Evolutionary conservation across 176 grass and related monocot species (phyloP), one percentile per base, ranked within the genome.

Genomic region (Oryza meyeriana): DNA sequence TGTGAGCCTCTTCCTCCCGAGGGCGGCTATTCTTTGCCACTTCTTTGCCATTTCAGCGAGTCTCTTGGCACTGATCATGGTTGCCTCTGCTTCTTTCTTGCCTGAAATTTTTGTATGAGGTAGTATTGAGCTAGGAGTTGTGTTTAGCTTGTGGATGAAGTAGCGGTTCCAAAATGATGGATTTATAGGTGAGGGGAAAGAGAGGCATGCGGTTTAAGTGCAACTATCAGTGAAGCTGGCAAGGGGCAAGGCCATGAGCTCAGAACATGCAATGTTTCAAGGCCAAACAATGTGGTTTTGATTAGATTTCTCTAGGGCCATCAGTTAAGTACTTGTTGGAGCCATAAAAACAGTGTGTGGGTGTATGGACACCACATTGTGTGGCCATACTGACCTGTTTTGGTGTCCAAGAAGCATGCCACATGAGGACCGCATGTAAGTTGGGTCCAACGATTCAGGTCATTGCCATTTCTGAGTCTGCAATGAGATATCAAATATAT

Each of bases 1-100:
- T 14, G 33, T 31, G 20, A 88, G 62, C 69, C 62, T 78, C 81
- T 83, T 88, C 61, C 86, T 83, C 29, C 76, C 70, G 6, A 80
- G 40, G 14, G 69, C 47, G 25, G 50, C 61, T 40, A 89, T 78
- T 78, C 83, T 94, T 48, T 87, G 86, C 89, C 92, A 94, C 76
- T 94, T 91, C 78, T 83, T 91, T 33, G 42, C 58, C 32, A 93
- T 71, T 40, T 93, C 74, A 80, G 67, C 30, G 42, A 93, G 74
- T 74, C 75, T 93, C 80, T 85, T 94, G 18, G 72, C 14, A 57
- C 70, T 87, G 72, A 87, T 58, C 89, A 94, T 91, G 69, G 29
- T 89, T 78, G 44, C 10, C 10, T 72, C 47, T 77, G 22, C 33
- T 32, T 10, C 0, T 58, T 74, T 25, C 27, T 79, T 50, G 25